These are phyloP conservation scores for Leersia perrieri DNA, from an alignment of 176 grass and related monocot genomes.

Conservation along the genomic window DNA sequence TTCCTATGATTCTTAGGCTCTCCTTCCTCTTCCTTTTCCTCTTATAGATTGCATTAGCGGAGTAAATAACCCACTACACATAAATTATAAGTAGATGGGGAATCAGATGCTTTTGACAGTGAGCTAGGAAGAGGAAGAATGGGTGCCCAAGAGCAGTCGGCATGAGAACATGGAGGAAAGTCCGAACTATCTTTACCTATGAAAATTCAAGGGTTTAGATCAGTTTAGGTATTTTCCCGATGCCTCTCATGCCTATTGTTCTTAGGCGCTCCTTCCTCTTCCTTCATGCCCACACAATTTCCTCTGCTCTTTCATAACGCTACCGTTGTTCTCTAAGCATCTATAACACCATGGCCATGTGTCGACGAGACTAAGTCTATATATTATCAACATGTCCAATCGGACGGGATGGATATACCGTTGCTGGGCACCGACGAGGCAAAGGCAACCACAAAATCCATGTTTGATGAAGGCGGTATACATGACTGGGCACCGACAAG, in stretches of 20 bases:
- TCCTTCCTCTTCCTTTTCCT: neutral
- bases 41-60: neutral
- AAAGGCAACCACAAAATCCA: no score
- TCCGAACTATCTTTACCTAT: neutral
- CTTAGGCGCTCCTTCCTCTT: neutral
- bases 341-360: no score
- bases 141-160: neutral
- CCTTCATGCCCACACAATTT: neutral
- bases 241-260: constrained; percentile 1
- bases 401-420: no score
- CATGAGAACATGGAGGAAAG: neutral
- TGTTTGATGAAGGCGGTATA: no score
- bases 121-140: no score
- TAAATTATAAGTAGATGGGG: neutral
- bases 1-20: neutral
- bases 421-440: no score
- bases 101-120: neutral
- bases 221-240: neutral
- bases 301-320: neutral
- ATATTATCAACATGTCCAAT: no score
- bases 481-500: no score
- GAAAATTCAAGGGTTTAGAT: neutral
- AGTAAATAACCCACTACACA: neutral
- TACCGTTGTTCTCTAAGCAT: neutral
- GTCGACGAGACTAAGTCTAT: no score